These are phyloP conservation scores for Paraurostyla sp. DNA, from an alignment of 73 alveolate species.

Conservation along the genomic window DNA sequence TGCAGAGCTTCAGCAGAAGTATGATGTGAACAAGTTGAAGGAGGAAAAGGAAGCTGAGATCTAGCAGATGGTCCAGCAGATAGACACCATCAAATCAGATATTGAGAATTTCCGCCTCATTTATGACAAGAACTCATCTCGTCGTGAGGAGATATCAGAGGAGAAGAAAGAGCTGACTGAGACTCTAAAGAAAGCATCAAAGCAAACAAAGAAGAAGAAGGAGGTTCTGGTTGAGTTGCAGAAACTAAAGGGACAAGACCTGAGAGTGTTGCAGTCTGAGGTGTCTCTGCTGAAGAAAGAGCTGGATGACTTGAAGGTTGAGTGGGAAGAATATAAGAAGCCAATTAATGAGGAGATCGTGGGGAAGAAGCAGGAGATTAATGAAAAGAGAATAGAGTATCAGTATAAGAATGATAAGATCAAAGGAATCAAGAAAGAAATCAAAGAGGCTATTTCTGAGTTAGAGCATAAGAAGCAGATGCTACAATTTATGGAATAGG, in stretches of 20 bases:
- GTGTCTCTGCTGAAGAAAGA: constrained; percentile 53
- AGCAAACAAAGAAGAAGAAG: constrained; percentile 63
- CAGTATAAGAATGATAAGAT: constrained; percentile 72
- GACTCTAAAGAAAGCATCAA: constrained; percentile 8
- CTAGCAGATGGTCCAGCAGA: neutral
- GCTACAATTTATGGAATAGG: constrained; percentile 70
- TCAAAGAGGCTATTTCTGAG: constrained; percentile 66
- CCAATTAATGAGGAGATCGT: constrained; percentile 77
- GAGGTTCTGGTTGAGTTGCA: constrained; percentile 68
- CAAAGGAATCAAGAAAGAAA: constrained; percentile 66
- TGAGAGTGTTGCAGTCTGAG: constrained; percentile 69
- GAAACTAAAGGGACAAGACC: constrained; percentile 58
- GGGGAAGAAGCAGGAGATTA: constrained; percentile 54
- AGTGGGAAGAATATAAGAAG: constrained; percentile 77
- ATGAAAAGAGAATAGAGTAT: constrained; percentile 74
- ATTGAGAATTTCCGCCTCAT: neutral
- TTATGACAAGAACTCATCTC: neutral
- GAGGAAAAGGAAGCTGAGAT: constrained; percentile 68
- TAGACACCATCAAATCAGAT: constrained; percentile 25
- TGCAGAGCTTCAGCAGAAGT: constrained; percentile 32
- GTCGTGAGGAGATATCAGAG: constrained; percentile 37
- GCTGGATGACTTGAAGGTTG: constrained; percentile 61
- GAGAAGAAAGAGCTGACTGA: constrained; percentile 51
- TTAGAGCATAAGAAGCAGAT: constrained; percentile 71
- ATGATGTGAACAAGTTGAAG: constrained; percentile 55